These are phyloP conservation scores for Pichia sp. DNA, from an alignment of 1,139 yeast species.

Conservation along the genomic window DNA sequence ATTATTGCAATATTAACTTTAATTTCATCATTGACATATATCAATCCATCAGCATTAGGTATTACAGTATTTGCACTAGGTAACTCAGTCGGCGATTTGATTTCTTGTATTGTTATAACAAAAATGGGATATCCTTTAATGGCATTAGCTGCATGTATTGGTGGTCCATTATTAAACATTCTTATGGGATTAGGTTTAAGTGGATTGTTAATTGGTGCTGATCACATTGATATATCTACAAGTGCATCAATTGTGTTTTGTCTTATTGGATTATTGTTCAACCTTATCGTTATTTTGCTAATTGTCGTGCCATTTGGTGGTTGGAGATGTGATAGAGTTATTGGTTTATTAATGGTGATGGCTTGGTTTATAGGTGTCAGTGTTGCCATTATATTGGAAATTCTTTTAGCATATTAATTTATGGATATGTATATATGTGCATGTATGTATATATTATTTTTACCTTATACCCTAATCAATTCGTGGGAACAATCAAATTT, in stretches of 20 bases:
- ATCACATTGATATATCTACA: constrained; percentile 16
- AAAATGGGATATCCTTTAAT: constrained; percentile 81
- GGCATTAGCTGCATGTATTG: constrained; percentile 94
- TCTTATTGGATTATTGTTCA: constrained; percentile 45
- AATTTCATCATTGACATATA: constrained; percentile 49
- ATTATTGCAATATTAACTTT: constrained; percentile 63
- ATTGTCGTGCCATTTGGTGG: constrained; percentile 52
- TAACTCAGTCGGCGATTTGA: constrained; percentile 82
- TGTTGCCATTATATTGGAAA: constrained; percentile 12
- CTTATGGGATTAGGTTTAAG: constrained; percentile 61
- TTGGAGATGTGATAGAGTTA: constrained; percentile 57
- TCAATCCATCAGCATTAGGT: constrained; percentile 80
- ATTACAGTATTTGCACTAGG: constrained; percentile 88
- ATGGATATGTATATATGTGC: no score
- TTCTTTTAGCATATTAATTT: constrained; percentile 7
- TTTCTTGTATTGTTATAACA: constrained; percentile 80
- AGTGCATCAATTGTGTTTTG: constrained; percentile 33
- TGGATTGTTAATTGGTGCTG: constrained; percentile 43
- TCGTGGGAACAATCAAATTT: no score
- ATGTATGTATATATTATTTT: not conserved
- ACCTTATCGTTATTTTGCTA: constrained; percentile 46
- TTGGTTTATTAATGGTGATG: constrained; percentile 48
- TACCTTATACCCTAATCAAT: not conserved
- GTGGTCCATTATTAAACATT: constrained; percentile 74
- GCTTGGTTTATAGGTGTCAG: constrained; percentile 50